Evolutionary conservation across 1,139 yeast species (phyloP).

Genomic region (Yamadazyma sp.): DNA sequence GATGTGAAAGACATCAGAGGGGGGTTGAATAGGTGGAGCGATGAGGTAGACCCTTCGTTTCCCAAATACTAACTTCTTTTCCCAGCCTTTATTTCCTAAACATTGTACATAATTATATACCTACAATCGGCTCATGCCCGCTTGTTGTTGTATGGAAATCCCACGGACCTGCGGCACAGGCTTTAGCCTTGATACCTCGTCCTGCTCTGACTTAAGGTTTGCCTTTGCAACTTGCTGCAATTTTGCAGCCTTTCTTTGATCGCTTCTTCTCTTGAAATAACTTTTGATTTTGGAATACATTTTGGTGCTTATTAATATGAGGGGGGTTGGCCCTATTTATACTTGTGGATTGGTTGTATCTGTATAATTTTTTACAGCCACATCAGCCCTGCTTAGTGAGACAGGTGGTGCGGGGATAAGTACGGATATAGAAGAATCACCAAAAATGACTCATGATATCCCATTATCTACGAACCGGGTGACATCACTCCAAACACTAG

Average conservation of each 20-base stretch:
- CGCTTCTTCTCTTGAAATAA: not conserved
- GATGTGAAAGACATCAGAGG: constrained; percentile 72
- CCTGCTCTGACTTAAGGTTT: too few species aligned
- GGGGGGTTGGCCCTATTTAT: not conserved
- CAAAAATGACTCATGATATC: too few species aligned
- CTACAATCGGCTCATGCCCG: not conserved
- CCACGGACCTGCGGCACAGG: not conserved
- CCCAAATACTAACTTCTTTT: constrained; percentile 67
- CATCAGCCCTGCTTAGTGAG: too few species aligned
- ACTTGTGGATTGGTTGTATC: too few species aligned
- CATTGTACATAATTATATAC: not conserved
- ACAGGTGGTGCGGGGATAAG: too few species aligned
- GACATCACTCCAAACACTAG: too few species aligned
- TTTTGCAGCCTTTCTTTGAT: not conserved
- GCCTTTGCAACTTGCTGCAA: not conserved
- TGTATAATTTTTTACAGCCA: too few species aligned
- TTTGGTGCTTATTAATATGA: too few species aligned
- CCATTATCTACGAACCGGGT: too few species aligned
- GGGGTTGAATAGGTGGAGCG: constrained; percentile 74
- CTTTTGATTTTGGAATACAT: constrained; percentile 3
- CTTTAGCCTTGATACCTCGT: not conserved
- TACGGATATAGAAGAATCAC: too few species aligned
- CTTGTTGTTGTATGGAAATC: constrained; percentile 1
- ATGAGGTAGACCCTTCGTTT: constrained; percentile 54
- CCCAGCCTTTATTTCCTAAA: too few species aligned